A percentile compares a stretch with the other conserved stretches of the same genome.
phyloP scores from a whole-genome alignment of 2,329 filamentous ascomycete genomes.

The Arthroderma sp. region DNA sequence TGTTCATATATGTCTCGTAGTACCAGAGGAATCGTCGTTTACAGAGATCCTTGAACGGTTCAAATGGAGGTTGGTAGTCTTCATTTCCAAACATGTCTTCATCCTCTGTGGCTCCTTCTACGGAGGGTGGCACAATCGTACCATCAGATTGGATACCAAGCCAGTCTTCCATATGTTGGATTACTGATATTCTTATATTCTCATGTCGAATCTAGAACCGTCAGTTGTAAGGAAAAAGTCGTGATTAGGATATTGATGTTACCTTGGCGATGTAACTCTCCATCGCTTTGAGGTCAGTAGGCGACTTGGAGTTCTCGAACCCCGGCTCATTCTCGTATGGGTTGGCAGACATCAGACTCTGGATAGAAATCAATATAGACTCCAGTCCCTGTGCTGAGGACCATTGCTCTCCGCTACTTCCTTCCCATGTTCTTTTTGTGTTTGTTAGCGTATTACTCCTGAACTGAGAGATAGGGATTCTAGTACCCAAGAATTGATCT shows the following conservation, averaged over 20 bases:
- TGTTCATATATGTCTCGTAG: conserved; percentile 69
- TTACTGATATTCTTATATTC: conserved; percentile 71
- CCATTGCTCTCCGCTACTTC: conserved; percentile 86
- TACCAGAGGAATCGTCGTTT: conserved; percentile 95
- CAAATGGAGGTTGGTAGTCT: conserved; percentile 50
- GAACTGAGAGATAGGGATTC: not conserved
- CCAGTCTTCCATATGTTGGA: conserved; percentile 71
- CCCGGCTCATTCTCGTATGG: conserved; percentile 96
- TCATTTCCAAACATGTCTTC: conserved; percentile 25
- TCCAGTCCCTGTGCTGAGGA: conserved; percentile 91
- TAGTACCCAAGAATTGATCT: conserved; percentile 75
- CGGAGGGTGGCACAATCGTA: conserved; percentile 26
- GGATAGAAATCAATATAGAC: conserved; percentile 87
- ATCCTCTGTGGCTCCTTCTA: conserved; percentile 30
- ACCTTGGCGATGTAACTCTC: conserved; percentile 70
- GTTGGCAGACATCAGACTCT: conserved; percentile 86
- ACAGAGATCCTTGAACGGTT: conserved; percentile 80
- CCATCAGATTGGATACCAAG: conserved; percentile 52
- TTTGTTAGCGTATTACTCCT: not conserved
- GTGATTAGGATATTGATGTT: conserved; percentile 9
- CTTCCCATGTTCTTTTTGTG: conserved; percentile 71
- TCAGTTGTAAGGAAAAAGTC: not conserved
- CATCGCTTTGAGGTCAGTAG: conserved; percentile 60
- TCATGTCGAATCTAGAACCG: conserved; percentile 69
- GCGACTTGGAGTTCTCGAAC: conserved; percentile 62